Conservation (phyloP, 2,329 filamentous ascomycete genomes). For the Canariomyces notabilis region DNA sequence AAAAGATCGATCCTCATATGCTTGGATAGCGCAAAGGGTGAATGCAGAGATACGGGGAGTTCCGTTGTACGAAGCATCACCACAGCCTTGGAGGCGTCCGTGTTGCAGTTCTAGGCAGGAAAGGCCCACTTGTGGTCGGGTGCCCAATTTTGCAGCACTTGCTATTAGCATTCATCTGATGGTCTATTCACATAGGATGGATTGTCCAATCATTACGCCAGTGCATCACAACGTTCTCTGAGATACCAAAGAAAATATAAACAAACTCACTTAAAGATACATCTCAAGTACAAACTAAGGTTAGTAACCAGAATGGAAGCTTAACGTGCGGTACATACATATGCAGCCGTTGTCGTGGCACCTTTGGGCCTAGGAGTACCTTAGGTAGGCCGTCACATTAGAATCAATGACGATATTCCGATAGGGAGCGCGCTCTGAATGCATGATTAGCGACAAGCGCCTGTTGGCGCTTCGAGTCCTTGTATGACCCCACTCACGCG, state of each 20-base stretch:
- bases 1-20: background rate
- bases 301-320: no score
- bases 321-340: no score
- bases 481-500: background rate
- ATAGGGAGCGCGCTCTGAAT: background rate
- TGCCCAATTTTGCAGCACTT: background rate
- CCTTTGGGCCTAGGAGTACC: no score
- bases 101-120: constrained; percentile 14
- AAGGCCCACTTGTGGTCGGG: constrained; percentile 7
- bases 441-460: constrained; percentile 14
- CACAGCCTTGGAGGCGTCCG: constrained; percentile 4
- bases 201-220: no score
- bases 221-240: no score
- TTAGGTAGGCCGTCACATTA: no score
- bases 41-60: background rate
- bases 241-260: no score
- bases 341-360: no score
- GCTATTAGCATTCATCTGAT: background rate
- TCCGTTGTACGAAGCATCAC: constrained; percentile 6
- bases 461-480: constrained; percentile 6
- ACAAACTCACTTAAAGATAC: no score
- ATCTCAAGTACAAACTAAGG: no score
- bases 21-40: background rate
- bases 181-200: background rate
- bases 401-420: no score